A percentile compares a stretch with the other conserved stretches of the same genome.
phyloP scores from a whole-genome alignment of 352 stramenopile species.

The Phytophthora crassamura region DNA sequence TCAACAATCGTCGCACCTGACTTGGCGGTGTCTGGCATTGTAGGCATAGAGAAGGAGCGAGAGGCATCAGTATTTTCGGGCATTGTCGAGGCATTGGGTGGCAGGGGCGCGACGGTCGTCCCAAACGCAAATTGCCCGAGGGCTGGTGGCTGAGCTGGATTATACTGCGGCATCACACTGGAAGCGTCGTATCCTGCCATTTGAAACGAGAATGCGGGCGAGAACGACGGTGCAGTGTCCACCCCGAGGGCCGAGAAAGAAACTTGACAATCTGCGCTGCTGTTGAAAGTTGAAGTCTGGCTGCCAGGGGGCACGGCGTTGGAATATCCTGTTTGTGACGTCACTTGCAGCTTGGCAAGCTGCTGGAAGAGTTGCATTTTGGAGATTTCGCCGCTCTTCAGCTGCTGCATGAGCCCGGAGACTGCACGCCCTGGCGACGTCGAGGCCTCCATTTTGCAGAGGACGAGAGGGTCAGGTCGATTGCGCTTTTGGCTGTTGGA shows the following conservation, averaged over 20 bases:
- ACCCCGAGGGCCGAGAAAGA: neutral
- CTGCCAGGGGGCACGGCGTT: conserved; percentile 8
- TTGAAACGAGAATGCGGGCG: conserved; percentile 25
- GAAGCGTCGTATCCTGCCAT: conserved; percentile 9
- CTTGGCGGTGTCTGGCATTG: conserved; percentile 22
- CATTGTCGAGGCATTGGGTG: conserved; percentile 12
- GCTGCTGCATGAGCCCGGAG: conserved; percentile 81
- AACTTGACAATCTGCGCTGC: conserved; percentile 11
- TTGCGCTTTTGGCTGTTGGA: neutral
- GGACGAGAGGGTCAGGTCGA: neutral
- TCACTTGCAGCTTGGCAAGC: conserved; percentile 71
- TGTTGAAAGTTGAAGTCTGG: neutral
- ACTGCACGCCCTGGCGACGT: conserved; percentile 47
- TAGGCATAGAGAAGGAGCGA: conserved; percentile 17
- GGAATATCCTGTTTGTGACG: neutral
- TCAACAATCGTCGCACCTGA: conserved; percentile 36
- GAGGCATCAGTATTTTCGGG: neutral
- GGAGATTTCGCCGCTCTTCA: conserved; percentile 86
- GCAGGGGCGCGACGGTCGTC: conserved; percentile 17
- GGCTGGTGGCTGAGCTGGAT: conserved; percentile 3
- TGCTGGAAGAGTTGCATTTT: conserved; percentile 89
- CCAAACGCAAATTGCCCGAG: conserved; percentile 32
- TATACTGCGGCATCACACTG: neutral
- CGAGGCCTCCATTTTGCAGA: conserved; percentile 46
- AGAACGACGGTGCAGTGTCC: neutral